Evolutionary conservation across 2,329 filamentous ascomycete species (phyloP), one percentile per base, ranked within the genome.

Genomic region (Plenodomus tracheiphilus): DNA sequence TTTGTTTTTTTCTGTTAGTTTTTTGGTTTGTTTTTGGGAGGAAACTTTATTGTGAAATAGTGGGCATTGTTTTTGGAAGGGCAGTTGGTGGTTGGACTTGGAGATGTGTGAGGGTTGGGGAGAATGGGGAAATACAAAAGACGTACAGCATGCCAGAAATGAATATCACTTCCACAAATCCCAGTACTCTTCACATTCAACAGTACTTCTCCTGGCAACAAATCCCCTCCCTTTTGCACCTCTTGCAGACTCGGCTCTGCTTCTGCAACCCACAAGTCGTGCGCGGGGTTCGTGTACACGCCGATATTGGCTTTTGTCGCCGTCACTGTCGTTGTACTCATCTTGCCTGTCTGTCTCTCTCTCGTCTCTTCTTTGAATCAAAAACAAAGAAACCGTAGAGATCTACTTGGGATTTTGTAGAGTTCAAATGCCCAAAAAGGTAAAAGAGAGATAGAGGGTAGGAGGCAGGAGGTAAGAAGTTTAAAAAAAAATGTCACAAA

Each of bases 141-240:
- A 57, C 69, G 16, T 66, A 70, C 93, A 41, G 88, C 88, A 71
- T 95, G 90, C 93, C 93, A 97, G 79, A 97, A 97, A 77, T 97
- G 93, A 47, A 97, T 87, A 74, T 97, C 92, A 52, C 79, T 94
- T 84, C 93, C 93, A 80, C 94, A 97, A 66, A 97, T 97, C 48
- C 94, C 94, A 7, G 93, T 97, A 75, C 89, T 96, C 75, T 93
- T 90, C 73, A 97, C 85, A 46, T 89, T 90, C 54, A 97, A 74
- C 20, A 90, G 91, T 41, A 97, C 91, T 75, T 97, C 88, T 43
- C 92, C 93, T 19, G 83, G 81, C 75, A 88, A 86, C 64, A 97
- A 77, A 41, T 80, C 81, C 44, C 85, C 87, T 25, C 82, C 82
- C 57, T 81, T 82, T 62, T 85, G 78, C 48, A 95, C 86, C 54